Percentiles rank a stretch among this genome's conserved stretches.
Evolutionary conservation across 2,329 filamentous ascomycete species (phyloP).

Genomic region (Colletotrichum sp.): DNA sequence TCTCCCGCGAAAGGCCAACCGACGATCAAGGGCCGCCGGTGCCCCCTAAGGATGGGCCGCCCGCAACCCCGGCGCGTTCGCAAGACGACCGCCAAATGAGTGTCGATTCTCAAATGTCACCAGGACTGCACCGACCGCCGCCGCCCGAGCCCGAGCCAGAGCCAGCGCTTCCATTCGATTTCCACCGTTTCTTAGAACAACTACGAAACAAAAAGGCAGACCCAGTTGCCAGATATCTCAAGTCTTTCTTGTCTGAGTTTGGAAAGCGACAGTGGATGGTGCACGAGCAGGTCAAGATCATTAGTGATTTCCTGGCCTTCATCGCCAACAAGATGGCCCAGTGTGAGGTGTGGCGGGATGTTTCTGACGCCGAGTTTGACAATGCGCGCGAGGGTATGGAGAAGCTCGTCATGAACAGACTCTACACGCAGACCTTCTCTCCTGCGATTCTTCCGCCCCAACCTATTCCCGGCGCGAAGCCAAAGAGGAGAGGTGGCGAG

Average conservation of each 20-base stretch:
- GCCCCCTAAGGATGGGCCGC: slow-evolving; percentile 63
- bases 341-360: slow-evolving; percentile 95
- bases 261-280: slow-evolving; percentile 99
- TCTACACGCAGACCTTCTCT: slow-evolving; percentile 96
- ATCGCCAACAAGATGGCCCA: slow-evolving; percentile 98
- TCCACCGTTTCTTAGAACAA: slow-evolving; percentile 95
- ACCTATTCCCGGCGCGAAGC: slow-evolving; percentile 70
- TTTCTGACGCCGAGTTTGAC: slow-evolving; percentile 96
- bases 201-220: slow-evolving; percentile 97
- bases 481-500: slow-evolving; percentile 72
- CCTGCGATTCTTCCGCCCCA: slow-evolving; percentile 87
- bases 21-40: slow-evolving; percentile 61
- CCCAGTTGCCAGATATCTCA: slow-evolving; percentile 92
- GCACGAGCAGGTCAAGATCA: slow-evolving; percentile 99
- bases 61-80: slow-evolving; percentile 39
- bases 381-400: slow-evolving; percentile 99
- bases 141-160: slow-evolving; percentile 80
- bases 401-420: slow-evolving; percentile 97
- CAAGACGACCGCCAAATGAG: slow-evolving; percentile 40
- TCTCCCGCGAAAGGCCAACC: slow-evolving; percentile 38
- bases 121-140: slow-evolving; percentile 63
- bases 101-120: slow-evolving; percentile 47
- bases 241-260: slow-evolving; percentile 94
- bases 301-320: slow-evolving; percentile 93
- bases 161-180: slow-evolving; percentile 89